Conservation (phyloP, 2,329 filamentous ascomycete species). For the Oidium heveae region DNA sequence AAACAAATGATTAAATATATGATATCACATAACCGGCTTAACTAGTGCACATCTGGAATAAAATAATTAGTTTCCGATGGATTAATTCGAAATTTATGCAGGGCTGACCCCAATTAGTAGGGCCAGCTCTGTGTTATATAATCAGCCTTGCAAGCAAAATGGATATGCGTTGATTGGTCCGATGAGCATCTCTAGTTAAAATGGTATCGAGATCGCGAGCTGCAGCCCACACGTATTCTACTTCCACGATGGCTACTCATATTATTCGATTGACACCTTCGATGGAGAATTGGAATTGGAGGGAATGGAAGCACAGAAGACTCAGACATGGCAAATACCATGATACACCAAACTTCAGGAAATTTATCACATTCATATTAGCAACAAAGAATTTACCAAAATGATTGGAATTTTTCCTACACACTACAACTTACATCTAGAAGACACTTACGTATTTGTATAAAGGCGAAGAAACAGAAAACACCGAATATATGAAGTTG, state of each 20-base stretch:
- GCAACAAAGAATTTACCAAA: background rate
- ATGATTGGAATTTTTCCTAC: background rate
- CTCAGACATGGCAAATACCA: background rate
- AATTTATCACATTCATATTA: background rate
- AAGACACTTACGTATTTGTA: background rate
- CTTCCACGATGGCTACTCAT: background rate
- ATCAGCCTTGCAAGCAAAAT: background rate
- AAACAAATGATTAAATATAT: no score
- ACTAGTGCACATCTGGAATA: no score
- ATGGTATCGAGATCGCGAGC: background rate
- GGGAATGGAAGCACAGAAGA: background rate
- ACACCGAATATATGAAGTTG: background rate
- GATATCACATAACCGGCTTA: no score
- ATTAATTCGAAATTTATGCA: no score
- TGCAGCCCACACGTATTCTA: background rate
- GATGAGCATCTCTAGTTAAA: background rate
- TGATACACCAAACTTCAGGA: background rate
- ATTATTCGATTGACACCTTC: background rate
- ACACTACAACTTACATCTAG: background rate
- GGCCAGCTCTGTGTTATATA: no score
- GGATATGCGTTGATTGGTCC: background rate
- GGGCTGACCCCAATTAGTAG: no score
- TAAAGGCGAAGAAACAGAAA: no score
- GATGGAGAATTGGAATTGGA: background rate
- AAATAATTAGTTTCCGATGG: no score